These are phyloP conservation scores for Globisporangium yorkense DNA, from an alignment of 352 stramenopile species.

Conservation along the genomic window DNA sequence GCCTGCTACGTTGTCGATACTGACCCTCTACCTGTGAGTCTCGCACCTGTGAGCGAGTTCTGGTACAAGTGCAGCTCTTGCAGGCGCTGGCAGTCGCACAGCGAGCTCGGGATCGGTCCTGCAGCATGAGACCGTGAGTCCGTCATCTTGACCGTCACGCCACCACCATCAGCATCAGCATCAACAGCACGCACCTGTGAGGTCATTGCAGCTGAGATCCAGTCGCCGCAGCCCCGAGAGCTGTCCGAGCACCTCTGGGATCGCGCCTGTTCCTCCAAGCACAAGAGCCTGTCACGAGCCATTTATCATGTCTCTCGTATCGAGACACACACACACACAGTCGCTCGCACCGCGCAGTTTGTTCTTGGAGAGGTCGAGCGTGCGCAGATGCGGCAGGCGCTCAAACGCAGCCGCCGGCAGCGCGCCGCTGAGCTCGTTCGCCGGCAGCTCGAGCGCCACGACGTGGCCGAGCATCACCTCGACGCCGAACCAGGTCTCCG, in stretches of 20 bases:
- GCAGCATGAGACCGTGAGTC: neutral
- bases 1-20: neutral
- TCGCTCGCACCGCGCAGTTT: constrained; percentile 36
- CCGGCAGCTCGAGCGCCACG: constrained; percentile 61
- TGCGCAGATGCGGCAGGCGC: constrained; percentile 55
- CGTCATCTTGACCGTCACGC: neutral
- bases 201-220: constrained; percentile 81
- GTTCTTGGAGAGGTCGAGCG: constrained; percentile 83
- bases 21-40: neutral
- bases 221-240: constrained; percentile 49
- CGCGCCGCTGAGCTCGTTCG: constrained; percentile 49
- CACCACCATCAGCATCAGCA: neutral
- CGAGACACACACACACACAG: neutral
- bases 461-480: constrained; percentile 68
- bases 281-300: neutral
- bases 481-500: constrained; percentile 78
- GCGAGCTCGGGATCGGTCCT: constrained; percentile 37
- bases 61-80: constrained; percentile 77
- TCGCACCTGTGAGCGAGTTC: constrained; percentile 60
- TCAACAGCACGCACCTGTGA: constrained; percentile 26
- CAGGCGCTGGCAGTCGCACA: constrained; percentile 49
- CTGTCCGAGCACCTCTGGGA: constrained; percentile 44
- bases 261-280: constrained; percentile 23
- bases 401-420: constrained; percentile 32
- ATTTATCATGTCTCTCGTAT: no score